phyloP scores from a whole-genome alignment of 225 moss, liverwort and hornwort genomes.

The Polytrichum formosum region DNA sequence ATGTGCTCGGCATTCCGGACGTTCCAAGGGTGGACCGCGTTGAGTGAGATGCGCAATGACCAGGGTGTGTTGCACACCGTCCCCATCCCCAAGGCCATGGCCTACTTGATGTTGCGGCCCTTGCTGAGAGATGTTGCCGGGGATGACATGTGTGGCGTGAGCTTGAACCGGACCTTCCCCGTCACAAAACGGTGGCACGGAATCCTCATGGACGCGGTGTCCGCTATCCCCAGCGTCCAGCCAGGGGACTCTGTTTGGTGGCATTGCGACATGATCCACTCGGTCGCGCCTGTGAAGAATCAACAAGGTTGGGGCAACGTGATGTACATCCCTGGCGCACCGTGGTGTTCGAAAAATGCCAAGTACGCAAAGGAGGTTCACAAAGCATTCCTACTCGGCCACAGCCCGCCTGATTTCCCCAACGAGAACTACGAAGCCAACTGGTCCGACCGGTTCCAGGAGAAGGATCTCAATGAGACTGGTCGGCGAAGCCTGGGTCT shows the following conservation, averaged over 20 bases:
- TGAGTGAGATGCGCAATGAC: conserved; percentile 26
- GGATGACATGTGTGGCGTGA: conserved; percentile 40
- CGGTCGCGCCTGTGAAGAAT: conserved; percentile 22
- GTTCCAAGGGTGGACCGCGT: conserved; percentile 39
- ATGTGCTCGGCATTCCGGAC: conserved; percentile 49
- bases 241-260: conserved; percentile 42
- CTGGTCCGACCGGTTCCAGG: conserved; percentile 25
- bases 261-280: conserved; percentile 39
- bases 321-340: conserved; percentile 32
- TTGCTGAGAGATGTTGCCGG: conserved; percentile 19
- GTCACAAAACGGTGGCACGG: conserved; percentile 22
- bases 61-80: conserved; percentile 34
- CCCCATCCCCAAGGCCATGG: conserved; percentile 29
- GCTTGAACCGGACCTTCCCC: conserved; percentile 31
- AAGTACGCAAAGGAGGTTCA: conserved; percentile 13
- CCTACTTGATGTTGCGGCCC: conserved; percentile 36
- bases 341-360: conserved; percentile 29
- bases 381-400: conserved; percentile 15
- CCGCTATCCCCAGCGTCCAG: conserved; percentile 26
- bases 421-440: conserved; percentile 28
- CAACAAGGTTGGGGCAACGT: conserved; percentile 36
- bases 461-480: conserved; percentile 15
- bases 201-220: conserved; percentile 15
- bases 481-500: conserved; percentile 27
- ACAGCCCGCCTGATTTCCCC: conserved; percentile 35